These are phyloP conservation scores for Trichoderma polysporum DNA, from an alignment of 2,329 filamentous ascomycete species.

Conservation along the genomic window DNA sequence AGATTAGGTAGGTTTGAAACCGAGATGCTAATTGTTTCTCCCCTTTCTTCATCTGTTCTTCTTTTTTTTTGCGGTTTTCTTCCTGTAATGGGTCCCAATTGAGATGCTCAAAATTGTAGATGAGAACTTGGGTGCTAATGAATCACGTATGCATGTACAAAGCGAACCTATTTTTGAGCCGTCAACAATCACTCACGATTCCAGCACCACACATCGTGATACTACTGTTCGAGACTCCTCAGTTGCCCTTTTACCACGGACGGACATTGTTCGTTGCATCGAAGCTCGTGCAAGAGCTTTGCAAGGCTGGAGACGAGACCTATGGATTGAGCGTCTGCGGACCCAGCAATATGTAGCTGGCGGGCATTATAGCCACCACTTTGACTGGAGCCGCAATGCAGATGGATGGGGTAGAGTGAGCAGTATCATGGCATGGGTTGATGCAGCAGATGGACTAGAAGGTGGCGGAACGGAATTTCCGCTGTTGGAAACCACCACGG, in stretches of 20 bases:
- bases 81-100: neutral
- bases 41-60: neutral
- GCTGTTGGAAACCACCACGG: slow-evolving; percentile 34
- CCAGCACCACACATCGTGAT: slow-evolving; percentile 42
- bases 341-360: slow-evolving; percentile 49
- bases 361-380: slow-evolving; percentile 55
- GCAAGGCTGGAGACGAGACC: slow-evolving; percentile 54
- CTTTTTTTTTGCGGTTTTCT: neutral
- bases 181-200: slow-evolving; percentile 51
- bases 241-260: slow-evolving; percentile 52
- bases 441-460: slow-evolving; percentile 36
- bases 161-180: slow-evolving; percentile 51
- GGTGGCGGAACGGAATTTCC: slow-evolving; percentile 55
- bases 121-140: neutral
- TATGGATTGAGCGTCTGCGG: slow-evolving; percentile 53
- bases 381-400: slow-evolving; percentile 49
- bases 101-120: neutral
- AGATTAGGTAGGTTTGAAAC: slow-evolving; percentile 47
- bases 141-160: neutral
- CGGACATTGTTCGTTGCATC: slow-evolving; percentile 44
- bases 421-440: slow-evolving; percentile 56
- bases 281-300: slow-evolving; percentile 48
- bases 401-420: slow-evolving; percentile 51
- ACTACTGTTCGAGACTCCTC: slow-evolving; percentile 50
- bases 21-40: neutral